Conservation (phyloP, 2,329 filamentous ascomycete species). For the Colletotrichum spaethianum region DNA sequence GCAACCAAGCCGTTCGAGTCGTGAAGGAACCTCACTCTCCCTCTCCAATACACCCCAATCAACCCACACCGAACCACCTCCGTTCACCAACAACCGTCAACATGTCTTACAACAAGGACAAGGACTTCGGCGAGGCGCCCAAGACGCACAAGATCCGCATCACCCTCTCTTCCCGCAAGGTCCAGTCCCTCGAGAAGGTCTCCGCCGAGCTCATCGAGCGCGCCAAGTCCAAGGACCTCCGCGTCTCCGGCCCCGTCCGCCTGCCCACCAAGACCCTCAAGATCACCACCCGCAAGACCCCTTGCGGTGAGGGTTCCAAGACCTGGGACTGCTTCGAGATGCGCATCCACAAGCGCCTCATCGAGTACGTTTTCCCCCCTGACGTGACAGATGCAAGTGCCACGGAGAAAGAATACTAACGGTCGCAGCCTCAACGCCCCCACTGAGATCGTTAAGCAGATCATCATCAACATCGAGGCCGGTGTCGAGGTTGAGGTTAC, state of each 20-base stretch:
- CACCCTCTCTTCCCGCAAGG: slow-evolving; percentile 85
- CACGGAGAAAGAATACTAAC: slow-evolving; percentile 35
- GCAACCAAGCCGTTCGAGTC: slow-evolving; percentile 83
- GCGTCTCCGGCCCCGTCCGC: slow-evolving; percentile 91
- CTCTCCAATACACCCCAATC: slow-evolving; percentile 22
- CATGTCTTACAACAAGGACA: slow-evolving; percentile 98
- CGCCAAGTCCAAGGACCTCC: slow-evolving; percentile 97
- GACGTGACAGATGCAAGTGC: neutral
- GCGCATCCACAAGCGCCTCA: slow-evolving; percentile 99
- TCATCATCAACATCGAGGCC: slow-evolving; percentile 96
- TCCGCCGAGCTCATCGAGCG: slow-evolving; percentile 98
- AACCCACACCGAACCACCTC: neutral
- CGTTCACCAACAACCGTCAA: slow-evolving; percentile 54
- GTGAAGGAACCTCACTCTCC: slow-evolving; percentile 69
- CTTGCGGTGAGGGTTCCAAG: slow-evolving; percentile 99
- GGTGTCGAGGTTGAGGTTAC: slow-evolving; percentile 95
- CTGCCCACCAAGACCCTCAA: slow-evolving; percentile 97
- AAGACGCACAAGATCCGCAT: slow-evolving; percentile 99
- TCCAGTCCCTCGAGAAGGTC: slow-evolving; percentile 96
- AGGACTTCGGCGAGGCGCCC: slow-evolving; percentile 91
- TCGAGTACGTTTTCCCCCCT: slow-evolving; percentile 75
- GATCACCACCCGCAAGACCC: slow-evolving; percentile 98
- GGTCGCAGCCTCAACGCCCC: slow-evolving; percentile 85
- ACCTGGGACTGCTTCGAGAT: slow-evolving; percentile 99
- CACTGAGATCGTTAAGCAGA: slow-evolving; percentile 97